phyloP scores from a whole-genome alignment of 257 asterid species.

The Nicotiana obtusifolia region DNA sequence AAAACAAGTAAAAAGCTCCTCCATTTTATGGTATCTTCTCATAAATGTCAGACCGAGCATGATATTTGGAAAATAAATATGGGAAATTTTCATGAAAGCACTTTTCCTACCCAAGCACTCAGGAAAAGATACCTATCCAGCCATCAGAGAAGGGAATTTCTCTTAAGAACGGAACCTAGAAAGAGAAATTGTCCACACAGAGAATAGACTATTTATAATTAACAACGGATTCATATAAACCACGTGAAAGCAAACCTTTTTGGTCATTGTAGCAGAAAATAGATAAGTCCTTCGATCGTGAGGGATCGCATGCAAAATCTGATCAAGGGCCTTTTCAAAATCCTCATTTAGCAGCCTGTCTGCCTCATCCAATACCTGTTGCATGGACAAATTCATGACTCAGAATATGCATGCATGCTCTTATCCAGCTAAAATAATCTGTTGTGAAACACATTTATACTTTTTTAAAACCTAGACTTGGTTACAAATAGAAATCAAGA shows the following conservation, averaged over 20 bases:
- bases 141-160: not conserved
- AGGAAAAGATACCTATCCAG: not conserved
- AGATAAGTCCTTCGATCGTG: constrained; percentile 76
- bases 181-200: not conserved
- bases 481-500: not conserved
- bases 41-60: too few species aligned
- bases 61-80: too few species aligned
- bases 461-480: not conserved
- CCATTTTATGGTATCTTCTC: not conserved
- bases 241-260: constrained; percentile 41
- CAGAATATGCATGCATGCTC: not conserved
- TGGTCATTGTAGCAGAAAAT: constrained; percentile 97
- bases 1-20: not conserved
- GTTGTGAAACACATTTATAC: not conserved
- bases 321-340: constrained; percentile 74
- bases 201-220: not conserved
- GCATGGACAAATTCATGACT: not conserved
- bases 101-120: not conserved
- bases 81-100: not conserved
- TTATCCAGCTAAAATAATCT: not conserved
- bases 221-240: not conserved
- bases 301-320: constrained; percentile 65
- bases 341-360: constrained; percentile 87
- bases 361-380: constrained; percentile 93
- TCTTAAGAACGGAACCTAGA: not conserved